A percentile compares a stretch with the other conserved stretches of the same genome.
Evolutionary conservation across 169 alveolate species (phyloP).

Genomic region (Plasmodium malariae): DNA sequence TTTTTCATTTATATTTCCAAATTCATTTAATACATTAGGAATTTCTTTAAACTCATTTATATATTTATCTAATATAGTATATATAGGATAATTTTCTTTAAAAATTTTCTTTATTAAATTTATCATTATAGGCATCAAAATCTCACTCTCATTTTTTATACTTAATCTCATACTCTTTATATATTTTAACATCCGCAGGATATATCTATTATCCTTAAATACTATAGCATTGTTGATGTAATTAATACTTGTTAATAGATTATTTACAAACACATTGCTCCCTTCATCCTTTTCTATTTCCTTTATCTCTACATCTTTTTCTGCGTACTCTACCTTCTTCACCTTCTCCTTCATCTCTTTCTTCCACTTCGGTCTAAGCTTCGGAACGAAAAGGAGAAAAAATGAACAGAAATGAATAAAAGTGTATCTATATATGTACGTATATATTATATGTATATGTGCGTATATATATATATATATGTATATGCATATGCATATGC

Average conservation of each 20-base stretch:
- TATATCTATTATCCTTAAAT: slow-evolving; percentile 59
- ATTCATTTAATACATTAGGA: slow-evolving; percentile 12
- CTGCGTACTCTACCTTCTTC: slow-evolving; percentile 13
- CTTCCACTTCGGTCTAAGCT: too few relatives aligned
- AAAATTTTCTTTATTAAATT: slow-evolving; percentile 28
- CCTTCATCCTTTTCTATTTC: neutral
- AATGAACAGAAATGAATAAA: neutral
- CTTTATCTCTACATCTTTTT: neutral
- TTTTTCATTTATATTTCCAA: slow-evolving; percentile 29
- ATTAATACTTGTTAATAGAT: slow-evolving; percentile 47
- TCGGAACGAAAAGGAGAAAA: neutral
- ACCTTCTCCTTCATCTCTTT: slow-evolving; percentile 20
- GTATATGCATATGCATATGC: neutral
- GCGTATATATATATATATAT: neutral
- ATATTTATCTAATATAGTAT: slow-evolving; percentile 49
- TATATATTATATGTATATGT: too few relatives aligned
- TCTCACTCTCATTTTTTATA: slow-evolving; percentile 33
- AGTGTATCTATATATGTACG: neutral
- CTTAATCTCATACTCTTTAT: slow-evolving; percentile 46
- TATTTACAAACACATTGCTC: slow-evolving; percentile 22
- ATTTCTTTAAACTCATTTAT: slow-evolving; percentile 12
- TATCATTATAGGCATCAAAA: slow-evolving; percentile 31
- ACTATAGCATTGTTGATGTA: slow-evolving; percentile 41
- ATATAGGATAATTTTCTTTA: slow-evolving; percentile 50
- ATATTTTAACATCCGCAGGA: slow-evolving; percentile 62